phyloP scores from a whole-genome alignment of 768 basidiomycete genomes.

The Macrolepiota albuminosa region DNA sequence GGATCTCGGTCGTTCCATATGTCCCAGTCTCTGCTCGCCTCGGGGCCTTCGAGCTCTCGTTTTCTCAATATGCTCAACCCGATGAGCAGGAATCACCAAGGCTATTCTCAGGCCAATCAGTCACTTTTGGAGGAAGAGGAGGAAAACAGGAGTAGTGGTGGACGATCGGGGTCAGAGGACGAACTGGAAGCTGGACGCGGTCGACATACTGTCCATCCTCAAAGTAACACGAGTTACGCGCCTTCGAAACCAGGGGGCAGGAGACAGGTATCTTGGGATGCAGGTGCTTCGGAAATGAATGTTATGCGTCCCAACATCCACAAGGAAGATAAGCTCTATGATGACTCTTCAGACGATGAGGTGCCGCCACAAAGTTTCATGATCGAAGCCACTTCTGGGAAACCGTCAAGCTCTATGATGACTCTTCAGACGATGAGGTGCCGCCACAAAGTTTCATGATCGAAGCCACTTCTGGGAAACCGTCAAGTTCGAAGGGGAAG shows the following conservation, averaged over 20 bases:
- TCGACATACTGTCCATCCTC: constrained; percentile 35
- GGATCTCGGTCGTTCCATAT: constrained; percentile 30
- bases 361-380: constrained; percentile 83
- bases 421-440: constrained; percentile 78
- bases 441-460: constrained; percentile 85
- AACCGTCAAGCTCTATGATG: constrained; percentile 50
- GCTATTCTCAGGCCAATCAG: constrained; percentile 72
- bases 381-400: constrained; percentile 70
- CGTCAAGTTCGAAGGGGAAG: constrained; percentile 25
- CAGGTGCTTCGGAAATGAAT: constrained; percentile 50
- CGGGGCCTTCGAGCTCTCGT: constrained; percentile 53
- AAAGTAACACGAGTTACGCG: constrained; percentile 21
- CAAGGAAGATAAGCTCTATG: constrained; percentile 55
- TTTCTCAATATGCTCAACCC: constrained; percentile 84
- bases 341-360: constrained; percentile 74
- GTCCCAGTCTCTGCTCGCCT: constrained; percentile 32
- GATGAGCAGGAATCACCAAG: constrained; percentile 67
- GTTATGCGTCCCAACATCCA: constrained; percentile 68
- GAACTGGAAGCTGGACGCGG: constrained; percentile 61
- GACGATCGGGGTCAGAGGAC: constrained; percentile 49
- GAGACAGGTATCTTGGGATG: constrained; percentile 56
- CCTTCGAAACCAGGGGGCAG: constrained; percentile 37
- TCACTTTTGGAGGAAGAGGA: constrained; percentile 75
- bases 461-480: constrained; percentile 55
- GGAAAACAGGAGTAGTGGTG: constrained; percentile 44